Evolutionary conservation across 495 filamentous ascomycete species (phyloP), one percentile per base, ranked within the genome.

Genomic region (Penicillium crystallinum): DNA sequence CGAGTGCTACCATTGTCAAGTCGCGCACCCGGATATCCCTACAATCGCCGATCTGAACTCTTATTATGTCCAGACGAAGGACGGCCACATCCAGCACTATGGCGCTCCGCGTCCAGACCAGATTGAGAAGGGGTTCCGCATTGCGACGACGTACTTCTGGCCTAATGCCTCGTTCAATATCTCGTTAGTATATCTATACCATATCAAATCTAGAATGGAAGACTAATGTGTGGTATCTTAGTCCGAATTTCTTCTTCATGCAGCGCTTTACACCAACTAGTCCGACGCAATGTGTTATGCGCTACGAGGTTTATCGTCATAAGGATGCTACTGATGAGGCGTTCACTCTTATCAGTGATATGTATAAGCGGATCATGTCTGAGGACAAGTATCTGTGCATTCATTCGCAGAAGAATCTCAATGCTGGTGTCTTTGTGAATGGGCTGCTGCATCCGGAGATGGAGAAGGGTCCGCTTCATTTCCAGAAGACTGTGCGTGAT

Each of bases 1-100:
- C 54, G 74, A 79, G 54, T 79, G 75, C 56, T 78, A 78, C 44
- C 76, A 77, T 62, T 79, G 75, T 57, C 60, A 56, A 36, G 75
- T 71, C n/a, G 66, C 72, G 0, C 76, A 78, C 42, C 75, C 74
- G 5, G 65, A 71, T 49, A 74, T 78, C 42, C 59, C 68, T 19
- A 67, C 58, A 7, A 61, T 74, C n/a, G 63, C 71, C 40, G 64
- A 78, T 35, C 65, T 78, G 38, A 56, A 62, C 22, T 61, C 66
- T 4, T 77, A 78, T 55, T 58, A 60, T 19, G 74, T 79, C 34
- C 59, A 69, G 51, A 65, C 71, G 37, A 67, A 68, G 55, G 66
- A 54, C 12, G 63, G 57, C 6, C 59, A 69, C 41, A 71, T 75
- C 31, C 62, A 70, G 33, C 75, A 78, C 50, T 67, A 73, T 33